Evolutionary conservation across 129 eudicot species (phyloP), one percentile per base, ranked within the genome.

Genomic region (Cynara cardunculus): DNA sequence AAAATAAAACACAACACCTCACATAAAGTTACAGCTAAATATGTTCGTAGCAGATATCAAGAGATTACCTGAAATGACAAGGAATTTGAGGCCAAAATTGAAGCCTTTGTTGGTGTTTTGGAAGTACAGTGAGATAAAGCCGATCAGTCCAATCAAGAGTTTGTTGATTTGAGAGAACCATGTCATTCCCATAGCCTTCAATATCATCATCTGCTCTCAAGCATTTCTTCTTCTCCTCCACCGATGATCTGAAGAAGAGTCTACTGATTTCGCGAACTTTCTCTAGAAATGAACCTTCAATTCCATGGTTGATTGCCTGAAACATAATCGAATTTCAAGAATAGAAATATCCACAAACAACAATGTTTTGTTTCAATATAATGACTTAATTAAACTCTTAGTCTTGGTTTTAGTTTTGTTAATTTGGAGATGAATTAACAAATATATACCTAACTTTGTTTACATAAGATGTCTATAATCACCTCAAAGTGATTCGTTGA

Each of bases 181-280:
- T 81, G 18, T 92, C 97, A 69, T 83, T 88, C 2, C 97, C 97
- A 75, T 92, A 92, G 25, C 97, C 97, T 71, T 92, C 89, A 76
- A 72, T 7, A 30, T 85, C 91, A 56, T 85, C 78, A 9, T 37
- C 70, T 67, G 71, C 49, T 84, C 92, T 83, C 46, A 74, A 70
- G 77, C 59, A 84, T 72, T 83, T 89, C 78, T 67, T 41, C 79
- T 89, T 91, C 82, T 88, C 92, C 30, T 84, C 90, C 68, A 75
- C 37, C 4, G 97, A 81, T 19, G 85, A 83, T 25, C 12, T 26
- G 78, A 87, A 88, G 77, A 87, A 91, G 22, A 84, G 53, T 73
- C 25, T 53, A 49, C 78, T 25, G 62, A 84, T 64, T 34, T 85
- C 81, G 0, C 59, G 81, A n/a, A 91, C 87, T 49, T 88, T 65